Evolutionary conservation across 352 stramenopile genomes (phyloP).

Genomic region (Globisporangium cylindrosporum): DNA sequence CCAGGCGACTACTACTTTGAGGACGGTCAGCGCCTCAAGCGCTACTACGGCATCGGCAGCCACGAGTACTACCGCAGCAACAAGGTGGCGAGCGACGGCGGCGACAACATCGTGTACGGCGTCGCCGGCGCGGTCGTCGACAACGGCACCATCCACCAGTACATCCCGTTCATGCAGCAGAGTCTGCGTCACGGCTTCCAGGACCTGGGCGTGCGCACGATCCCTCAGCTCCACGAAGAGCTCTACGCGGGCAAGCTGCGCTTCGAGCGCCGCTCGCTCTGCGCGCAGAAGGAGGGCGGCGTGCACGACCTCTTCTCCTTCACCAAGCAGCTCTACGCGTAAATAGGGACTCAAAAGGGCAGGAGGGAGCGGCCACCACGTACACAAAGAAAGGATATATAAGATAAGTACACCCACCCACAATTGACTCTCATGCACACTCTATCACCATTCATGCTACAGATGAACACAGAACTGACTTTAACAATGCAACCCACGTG

Average conservation of each 20-base stretch:
- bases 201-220: conserved; percentile 91
- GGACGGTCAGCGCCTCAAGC: conserved; percentile 98
- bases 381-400: neutral
- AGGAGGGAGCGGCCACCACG: neutral
- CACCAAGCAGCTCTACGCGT: conserved; percentile 84
- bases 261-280: conserved; percentile 96
- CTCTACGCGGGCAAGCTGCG: conserved; percentile 76
- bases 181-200: conserved; percentile 97
- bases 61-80: conserved; percentile 87
- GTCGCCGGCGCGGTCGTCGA: conserved; percentile 97
- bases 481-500: no score
- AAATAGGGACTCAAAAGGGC: neutral
- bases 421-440: neutral
- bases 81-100: conserved; percentile 48
- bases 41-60: conserved; percentile 98
- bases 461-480: no score
- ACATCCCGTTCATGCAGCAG: conserved; percentile 98
- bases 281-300: conserved; percentile 96
- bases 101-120: conserved; percentile 96
- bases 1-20: conserved; percentile 99
- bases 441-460: neutral
- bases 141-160: conserved; percentile 96
- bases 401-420: neutral
- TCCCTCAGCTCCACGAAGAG: conserved; percentile 79
- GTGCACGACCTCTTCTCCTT: conserved; percentile 98